Evolutionary conservation across 2,329 filamentous ascomycete genomes (phyloP).

Genomic region (Penicillium crustosum): DNA sequence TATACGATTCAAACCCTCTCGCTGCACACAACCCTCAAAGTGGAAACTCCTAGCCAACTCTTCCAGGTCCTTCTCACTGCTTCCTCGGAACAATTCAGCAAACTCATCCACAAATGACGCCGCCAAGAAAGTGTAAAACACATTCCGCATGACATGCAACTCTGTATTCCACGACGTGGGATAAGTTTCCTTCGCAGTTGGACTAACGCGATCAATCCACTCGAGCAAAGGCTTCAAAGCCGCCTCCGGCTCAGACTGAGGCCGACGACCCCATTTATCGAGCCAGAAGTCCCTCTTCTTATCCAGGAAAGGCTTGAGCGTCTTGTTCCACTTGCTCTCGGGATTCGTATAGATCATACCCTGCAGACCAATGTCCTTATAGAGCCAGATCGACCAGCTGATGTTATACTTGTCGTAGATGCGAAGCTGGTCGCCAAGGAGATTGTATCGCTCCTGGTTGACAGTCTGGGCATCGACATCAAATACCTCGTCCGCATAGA

Average conservation of each 20-base stretch:
- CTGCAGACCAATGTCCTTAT: conserved; percentile 59
- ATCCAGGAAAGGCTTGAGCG: conserved; percentile 53
- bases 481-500: conserved; percentile 36
- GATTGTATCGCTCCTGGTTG: conserved; percentile 48
- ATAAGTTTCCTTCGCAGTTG: conserved; percentile 46
- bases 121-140: conserved; percentile 52
- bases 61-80: conserved; percentile 55
- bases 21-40: conserved; percentile 55
- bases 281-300: conserved; percentile 57
- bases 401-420: conserved; percentile 56
- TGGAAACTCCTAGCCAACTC: conserved; percentile 55
- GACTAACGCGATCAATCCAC: conserved; percentile 46
- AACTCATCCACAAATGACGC: conserved; percentile 56
- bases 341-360: conserved; percentile 55
- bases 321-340: conserved; percentile 51
- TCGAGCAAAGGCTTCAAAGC: conserved; percentile 47
- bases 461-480: conserved; percentile 39
- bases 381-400: conserved; percentile 61
- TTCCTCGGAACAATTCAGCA: conserved; percentile 55
- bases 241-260: conserved; percentile 46
- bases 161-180: conserved; percentile 54
- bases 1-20: conserved; percentile 54
- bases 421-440: conserved; percentile 50
- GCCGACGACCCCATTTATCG: conserved; percentile 56
- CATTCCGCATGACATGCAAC: conserved; percentile 47